Base-by-base conservation (phyloP, 2,329 filamentous ascomycete species). In the Malbranchea zuffiana region DNA sequence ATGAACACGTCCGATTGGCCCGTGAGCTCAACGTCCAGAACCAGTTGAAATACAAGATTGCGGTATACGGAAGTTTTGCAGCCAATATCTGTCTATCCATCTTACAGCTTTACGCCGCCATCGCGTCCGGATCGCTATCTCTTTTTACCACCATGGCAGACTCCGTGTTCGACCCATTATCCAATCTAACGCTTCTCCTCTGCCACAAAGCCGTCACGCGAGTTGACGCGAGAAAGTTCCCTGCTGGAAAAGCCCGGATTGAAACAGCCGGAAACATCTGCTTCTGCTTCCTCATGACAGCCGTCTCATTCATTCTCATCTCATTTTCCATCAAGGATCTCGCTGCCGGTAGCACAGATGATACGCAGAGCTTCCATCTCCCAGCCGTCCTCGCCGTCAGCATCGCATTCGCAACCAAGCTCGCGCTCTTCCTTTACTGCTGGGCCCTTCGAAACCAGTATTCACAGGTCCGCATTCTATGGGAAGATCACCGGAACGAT, bases 71-170 rank as follows among this genome's bases (percentile, higher is more conserved):
- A 16, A 75, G 67, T 24, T 84, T 95, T 49, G 74, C 65, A 1
- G 88, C 87, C 41, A 96, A 96, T 51, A 59, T 95, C 39, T 44
- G 82, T 18, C 71, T 98, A 4, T 77, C 87, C 0, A 69, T 70
- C 3, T 69, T 98, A 12, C 90, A 98, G 61, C 66, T 95, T 24
- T 98, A 92, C 56, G 90, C 80, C 28, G 90, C 90, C 43, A 73
- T 84, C 30, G 75, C 82, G 0, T 94, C 87, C 0, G 78, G 81
- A 31, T 95, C 86, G n/a, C 72, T 96, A 23, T 94, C 88, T 4
- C 76, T 98, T 31, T 95, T 96, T 65, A 95, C 90, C 11, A 98
- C 88, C 45, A 93, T 93, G 82, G 88, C 87, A 11, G 90, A 98
- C 60, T 78, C 87, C 35, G 71, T 96, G 47, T 96, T 96, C 62